Evolutionary conservation across 345 rosid genomes (phyloP).

Genomic region (Arabis alpina): DNA sequence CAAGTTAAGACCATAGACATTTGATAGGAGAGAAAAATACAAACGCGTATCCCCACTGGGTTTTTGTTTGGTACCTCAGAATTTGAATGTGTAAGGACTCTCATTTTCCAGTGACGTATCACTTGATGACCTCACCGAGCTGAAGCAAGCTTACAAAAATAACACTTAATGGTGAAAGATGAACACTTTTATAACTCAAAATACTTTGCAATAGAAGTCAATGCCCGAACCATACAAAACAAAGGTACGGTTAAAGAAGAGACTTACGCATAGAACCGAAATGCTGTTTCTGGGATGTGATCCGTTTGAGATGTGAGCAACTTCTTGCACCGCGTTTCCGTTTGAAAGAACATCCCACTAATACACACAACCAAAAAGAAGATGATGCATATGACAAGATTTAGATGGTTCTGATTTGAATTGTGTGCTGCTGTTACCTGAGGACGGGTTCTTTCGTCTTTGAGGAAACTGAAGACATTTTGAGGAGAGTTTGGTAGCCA

Average conservation of each 20-base stretch:
- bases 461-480: conserved; percentile 80
- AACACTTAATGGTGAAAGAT: no score
- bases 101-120: no score
- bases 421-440: conserved; percentile 54
- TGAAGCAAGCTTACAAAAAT: no score
- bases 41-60: no score
- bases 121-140: no score
- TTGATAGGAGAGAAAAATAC: no score
- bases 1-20: no score
- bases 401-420: conserved; percentile 15
- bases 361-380: conserved; percentile 17
- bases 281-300: conserved; percentile 92
- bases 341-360: conserved; percentile 98
- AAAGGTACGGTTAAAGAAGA: conserved; percentile 1
- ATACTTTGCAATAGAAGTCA: conserved; percentile 70
- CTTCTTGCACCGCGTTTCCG: conserved; percentile 90
- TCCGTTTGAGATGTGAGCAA: conserved; percentile 90
- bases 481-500: conserved; percentile 89
- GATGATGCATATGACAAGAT: not conserved
- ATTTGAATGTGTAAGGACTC: no score
- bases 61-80: no score
- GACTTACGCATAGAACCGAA: conserved; percentile 85
- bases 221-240: conserved; percentile 91
- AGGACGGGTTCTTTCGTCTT: conserved; percentile 87
- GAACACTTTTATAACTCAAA: no score